Percentiles rank a stretch among this genome's conserved stretches.
These are phyloP conservation scores for Trypanosoma melophagium DNA, from an alignment of 208 protist genomes.

Conservation along the genomic window DNA sequence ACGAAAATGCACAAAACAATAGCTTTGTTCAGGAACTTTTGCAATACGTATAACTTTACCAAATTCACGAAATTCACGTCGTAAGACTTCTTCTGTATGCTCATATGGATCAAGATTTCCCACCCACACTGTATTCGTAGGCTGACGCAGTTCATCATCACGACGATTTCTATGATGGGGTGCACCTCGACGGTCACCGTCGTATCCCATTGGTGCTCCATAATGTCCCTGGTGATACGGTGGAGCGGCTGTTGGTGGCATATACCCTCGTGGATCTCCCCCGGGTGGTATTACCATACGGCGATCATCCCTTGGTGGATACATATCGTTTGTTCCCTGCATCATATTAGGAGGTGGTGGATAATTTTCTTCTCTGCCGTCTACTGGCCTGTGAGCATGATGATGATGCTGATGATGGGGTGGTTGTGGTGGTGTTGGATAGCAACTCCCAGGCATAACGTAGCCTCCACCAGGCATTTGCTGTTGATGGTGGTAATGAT, in stretches of 20 bases:
- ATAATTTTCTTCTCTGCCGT: background rate
- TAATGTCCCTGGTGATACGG: slow-evolving; percentile 17
- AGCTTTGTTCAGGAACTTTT: slow-evolving; percentile 63
- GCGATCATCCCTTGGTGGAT: background rate
- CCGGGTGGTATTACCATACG: too few species aligned
- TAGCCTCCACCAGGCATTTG: background rate
- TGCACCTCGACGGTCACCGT: slow-evolving; percentile 22
- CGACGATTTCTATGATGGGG: slow-evolving; percentile 18
- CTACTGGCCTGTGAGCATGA: background rate
- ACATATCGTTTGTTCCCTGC: slow-evolving; percentile 13
- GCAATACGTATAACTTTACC: slow-evolving; percentile 82
- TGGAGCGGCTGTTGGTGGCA: background rate
- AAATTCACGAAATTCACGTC: slow-evolving; percentile 64
- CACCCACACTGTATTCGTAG: slow-evolving; percentile 90
- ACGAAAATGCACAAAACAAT: slow-evolving; percentile 87
- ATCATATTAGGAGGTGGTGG: slow-evolving; percentile 3
- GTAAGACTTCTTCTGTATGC: slow-evolving; percentile 55
- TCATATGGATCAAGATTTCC: slow-evolving; percentile 65
- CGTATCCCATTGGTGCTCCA: slow-evolving; percentile 3
- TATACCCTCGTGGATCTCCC: background rate
- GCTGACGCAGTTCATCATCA: slow-evolving; percentile 48
- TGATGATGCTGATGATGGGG: too few species aligned
- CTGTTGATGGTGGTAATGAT: background rate
- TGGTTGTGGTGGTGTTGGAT: background rate
- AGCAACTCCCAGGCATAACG: background rate